Conservation (phyloP, 2,329 filamentous ascomycete genomes). For the Curvularia spicifera region DNA sequence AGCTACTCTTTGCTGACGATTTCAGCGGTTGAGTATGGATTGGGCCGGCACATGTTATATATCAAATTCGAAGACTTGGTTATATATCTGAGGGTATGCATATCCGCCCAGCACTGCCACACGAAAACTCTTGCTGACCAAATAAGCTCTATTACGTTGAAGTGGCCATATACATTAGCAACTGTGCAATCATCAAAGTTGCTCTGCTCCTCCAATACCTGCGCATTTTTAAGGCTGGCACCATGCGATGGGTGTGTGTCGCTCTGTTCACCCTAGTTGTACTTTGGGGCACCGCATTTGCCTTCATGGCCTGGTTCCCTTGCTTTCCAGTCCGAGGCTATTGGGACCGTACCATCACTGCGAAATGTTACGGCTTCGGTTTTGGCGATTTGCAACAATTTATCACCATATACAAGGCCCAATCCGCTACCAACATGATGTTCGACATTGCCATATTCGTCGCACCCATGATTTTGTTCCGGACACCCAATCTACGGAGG, state of each 20-base stretch:
- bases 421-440: constrained; percentile 44
- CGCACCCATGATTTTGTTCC: constrained; percentile 41
- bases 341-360: constrained; percentile 29
- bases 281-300: constrained; percentile 42
- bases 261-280: constrained; percentile 29
- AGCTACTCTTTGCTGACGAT: constrained; percentile 11
- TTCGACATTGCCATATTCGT: constrained; percentile 45
- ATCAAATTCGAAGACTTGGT: constrained; percentile 16
- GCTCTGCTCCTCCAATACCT: constrained; percentile 48
- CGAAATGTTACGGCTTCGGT: constrained; percentile 42
- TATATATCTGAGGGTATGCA: constrained; percentile 27
- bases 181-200: constrained; percentile 45
- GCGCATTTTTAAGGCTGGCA: constrained; percentile 45
- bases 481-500: constrained; percentile 31
- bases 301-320: constrained; percentile 41
- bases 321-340: constrained; percentile 36
- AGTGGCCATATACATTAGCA: constrained; percentile 39
- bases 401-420: constrained; percentile 34
- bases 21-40: constrained; percentile 39
- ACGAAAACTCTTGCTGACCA: not conserved
- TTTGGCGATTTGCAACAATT: constrained; percentile 28
- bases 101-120: not conserved
- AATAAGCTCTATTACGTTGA: constrained; percentile 39
- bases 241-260: constrained; percentile 39
- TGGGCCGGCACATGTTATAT: constrained; percentile 45